phyloP scores from a whole-genome alignment of 2,329 filamentous ascomycete genomes.

The Thermothelomyces thermophilus region DNA sequence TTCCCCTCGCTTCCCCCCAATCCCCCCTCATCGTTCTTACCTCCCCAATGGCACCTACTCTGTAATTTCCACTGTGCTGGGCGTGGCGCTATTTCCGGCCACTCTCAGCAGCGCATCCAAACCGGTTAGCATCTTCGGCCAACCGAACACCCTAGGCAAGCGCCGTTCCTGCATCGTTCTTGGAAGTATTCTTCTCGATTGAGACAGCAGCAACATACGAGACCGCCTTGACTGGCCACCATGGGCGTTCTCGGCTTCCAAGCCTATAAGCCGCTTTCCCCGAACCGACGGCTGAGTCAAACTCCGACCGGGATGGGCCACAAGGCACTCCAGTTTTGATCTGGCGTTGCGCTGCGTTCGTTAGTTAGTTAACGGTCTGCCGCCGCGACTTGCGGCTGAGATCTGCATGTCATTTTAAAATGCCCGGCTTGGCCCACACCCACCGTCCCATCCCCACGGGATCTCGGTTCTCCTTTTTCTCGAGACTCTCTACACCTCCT shows the following conservation, averaged over 20 bases:
- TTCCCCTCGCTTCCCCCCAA: no score
- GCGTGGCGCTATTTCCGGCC: conserved; percentile 1
- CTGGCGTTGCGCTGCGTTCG: background rate
- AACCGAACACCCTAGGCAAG: conserved; percentile 4
- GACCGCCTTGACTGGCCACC: conserved; percentile 1
- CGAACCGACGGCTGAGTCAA: background rate
- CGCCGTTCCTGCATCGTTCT: conserved; percentile 9
- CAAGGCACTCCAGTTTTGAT: no score
- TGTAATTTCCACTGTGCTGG: conserved; percentile 7
- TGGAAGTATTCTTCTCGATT: background rate
- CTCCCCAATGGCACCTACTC: background rate
- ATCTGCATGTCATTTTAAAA: conserved; percentile 22
- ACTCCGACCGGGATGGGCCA: background rate
- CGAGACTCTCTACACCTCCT: background rate
- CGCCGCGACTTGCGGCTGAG: conserved; percentile 10
- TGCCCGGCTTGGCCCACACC: conserved; percentile 15
- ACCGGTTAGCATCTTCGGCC: conserved; percentile 4
- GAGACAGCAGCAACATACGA: conserved; percentile 1
- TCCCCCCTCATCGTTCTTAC: no score
- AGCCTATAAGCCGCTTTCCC: conserved; percentile 7
- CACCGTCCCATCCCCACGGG: background rate
- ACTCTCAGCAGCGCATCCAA: conserved; percentile 7
- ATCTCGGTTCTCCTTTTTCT: conserved; percentile 6
- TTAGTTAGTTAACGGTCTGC: background rate
- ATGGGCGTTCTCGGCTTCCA: background rate